A percentile compares a stretch with the other conserved stretches of the same genome.
Conservation (phyloP, 306 rosid genomes). For the Cucurbita moschata region DNA sequence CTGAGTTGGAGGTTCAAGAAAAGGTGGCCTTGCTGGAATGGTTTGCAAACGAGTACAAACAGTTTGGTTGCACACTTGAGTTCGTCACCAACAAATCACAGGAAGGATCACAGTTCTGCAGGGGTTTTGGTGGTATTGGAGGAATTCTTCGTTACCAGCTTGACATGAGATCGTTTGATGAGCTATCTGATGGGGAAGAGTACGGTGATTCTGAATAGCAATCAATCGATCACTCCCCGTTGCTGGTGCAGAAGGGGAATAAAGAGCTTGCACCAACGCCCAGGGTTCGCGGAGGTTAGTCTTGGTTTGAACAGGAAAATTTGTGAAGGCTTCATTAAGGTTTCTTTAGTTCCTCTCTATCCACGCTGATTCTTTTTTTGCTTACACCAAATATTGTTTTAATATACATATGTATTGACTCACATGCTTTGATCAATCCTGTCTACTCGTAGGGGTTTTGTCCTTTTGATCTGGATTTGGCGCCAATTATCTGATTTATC, state of each 20-base stretch:
- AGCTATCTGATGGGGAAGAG: conserved; percentile 53
- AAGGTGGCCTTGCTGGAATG: conserved; percentile 68
- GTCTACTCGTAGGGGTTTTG: background rate
- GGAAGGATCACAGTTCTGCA: conserved; percentile 85
- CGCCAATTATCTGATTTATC: background rate
- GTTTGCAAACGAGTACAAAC: conserved; percentile 74
- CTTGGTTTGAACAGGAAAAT: background rate
- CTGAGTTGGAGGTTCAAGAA: conserved; percentile 75
- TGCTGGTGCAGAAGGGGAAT: conserved; percentile 30
- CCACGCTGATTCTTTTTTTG: background rate
- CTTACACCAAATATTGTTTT: background rate
- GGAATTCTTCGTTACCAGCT: conserved; percentile 92
- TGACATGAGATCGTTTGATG: conserved; percentile 66
- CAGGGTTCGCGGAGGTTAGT: conserved; percentile 8
- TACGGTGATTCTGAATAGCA: conserved; percentile 52
- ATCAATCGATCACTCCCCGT: conserved; percentile 22
- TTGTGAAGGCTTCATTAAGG: conserved; percentile 12
- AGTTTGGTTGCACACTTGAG: conserved; percentile 67
- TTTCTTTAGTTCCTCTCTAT: background rate
- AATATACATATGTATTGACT: background rate
- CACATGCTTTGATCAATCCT: background rate
- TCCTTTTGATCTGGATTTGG: conserved; percentile 1
- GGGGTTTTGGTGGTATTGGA: conserved; percentile 88
- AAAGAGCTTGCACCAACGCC: conserved; percentile 20
- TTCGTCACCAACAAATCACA: conserved; percentile 86